Base-by-base conservation (phyloP, 257 asterid species). In the Capsicum rhomboideum region DNA sequence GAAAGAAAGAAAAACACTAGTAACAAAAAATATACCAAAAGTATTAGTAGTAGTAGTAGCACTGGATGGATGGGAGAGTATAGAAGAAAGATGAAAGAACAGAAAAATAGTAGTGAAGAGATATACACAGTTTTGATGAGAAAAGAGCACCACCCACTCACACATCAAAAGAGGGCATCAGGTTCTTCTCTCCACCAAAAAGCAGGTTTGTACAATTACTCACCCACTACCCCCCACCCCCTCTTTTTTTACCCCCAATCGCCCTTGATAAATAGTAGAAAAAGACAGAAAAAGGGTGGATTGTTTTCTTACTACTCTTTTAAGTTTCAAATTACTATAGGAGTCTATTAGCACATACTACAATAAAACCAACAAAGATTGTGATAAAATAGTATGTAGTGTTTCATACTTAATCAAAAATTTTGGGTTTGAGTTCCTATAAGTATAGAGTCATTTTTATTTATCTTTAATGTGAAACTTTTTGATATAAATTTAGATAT, bases 141-240 rank as follows among this genome's bases (percentile, higher is more conserved):
- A 86, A 86, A 88, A 88, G 79, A 77, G 90, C 90, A 92, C 94
- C 95, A 93, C 97, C 94, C 95, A 93, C 97, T 92, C 91, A 91
- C 86, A 84, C 95, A 92, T 91, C 93, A 90, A 89, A 91, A 86
- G 90, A 89, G 93, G 95, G 90, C 90, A 92, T 92, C 97, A 87
- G 94, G 93, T 90, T 93, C 95, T 85, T 86, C 86, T 86, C 92
- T 78, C 93, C 90, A 80, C 90, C 88, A 90, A 86, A 91, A 92
- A 92, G 94, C 88, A 89, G 88, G 90, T 82, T 87, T 86, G 85
- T 85, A 87, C 84, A 80, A 84, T 87, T 84, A 85, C 67, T 75
- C 90, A 86, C 67, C 89, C 78, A 1, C 18, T 4, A 2, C 9
- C 49, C 49, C 49, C 21, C 7, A 0, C 6, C 34, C 49, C 21